Conservation (phyloP, 2,329 filamentous ascomycete species). For the Alternaria sp. region DNA sequence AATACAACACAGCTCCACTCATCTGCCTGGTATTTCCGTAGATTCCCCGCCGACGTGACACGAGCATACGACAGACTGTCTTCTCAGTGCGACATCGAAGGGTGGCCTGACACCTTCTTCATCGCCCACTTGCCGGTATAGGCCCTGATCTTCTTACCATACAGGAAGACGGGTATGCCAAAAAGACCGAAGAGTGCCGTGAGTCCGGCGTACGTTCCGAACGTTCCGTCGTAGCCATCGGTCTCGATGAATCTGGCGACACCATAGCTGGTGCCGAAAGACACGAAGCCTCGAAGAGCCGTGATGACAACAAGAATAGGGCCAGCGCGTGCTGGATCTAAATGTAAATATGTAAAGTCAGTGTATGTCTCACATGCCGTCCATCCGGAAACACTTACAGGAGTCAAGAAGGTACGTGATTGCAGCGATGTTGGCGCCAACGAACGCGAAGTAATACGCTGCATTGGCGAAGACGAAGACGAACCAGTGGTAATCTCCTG, state of each 20-base stretch:
- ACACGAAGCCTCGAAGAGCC: constrained; percentile 55
- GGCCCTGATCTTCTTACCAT: constrained; percentile 40
- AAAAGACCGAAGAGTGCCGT: constrained; percentile 38
- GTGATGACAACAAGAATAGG: constrained; percentile 56
- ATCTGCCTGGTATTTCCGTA: neutral
- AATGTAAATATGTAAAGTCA: neutral
- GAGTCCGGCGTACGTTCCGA: constrained; percentile 38
- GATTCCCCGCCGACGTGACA: neutral
- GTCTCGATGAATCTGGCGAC: constrained; percentile 42
- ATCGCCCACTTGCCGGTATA: constrained; percentile 39
- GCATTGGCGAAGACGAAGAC: constrained; percentile 37
- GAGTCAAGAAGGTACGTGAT: constrained; percentile 55
- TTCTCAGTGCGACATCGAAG: constrained; percentile 18
- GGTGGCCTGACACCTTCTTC: constrained; percentile 12
- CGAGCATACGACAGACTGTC: neutral
- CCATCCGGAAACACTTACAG: constrained; percentile 19
- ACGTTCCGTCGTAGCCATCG: constrained; percentile 42
- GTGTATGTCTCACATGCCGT: neutral
- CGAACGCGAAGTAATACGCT: constrained; percentile 47
- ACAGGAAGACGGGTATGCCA: constrained; percentile 38
- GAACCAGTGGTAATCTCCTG: constrained; percentile 47
- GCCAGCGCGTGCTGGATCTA: constrained; percentile 49
- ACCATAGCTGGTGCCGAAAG: constrained; percentile 53
- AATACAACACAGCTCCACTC: neutral
- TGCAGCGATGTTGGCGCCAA: constrained; percentile 54